These are phyloP conservation scores for Torulaspora franciscae DNA, from an alignment of 805 yeast species.

Conservation along the genomic window DNA sequence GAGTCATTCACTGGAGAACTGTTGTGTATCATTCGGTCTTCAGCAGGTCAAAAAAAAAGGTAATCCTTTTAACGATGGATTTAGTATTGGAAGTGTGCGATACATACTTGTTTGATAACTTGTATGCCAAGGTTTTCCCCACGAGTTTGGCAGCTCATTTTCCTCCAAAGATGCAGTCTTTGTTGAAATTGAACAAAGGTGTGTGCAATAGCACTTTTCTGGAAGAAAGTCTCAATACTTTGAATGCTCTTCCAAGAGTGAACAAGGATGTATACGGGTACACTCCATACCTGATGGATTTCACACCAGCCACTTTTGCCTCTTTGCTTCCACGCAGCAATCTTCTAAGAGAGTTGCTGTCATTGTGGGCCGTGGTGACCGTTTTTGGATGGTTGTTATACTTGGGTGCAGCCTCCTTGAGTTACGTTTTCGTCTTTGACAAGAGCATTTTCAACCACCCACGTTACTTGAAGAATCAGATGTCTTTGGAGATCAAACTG, in stretches of 20 bases:
- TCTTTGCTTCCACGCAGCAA: constrained; percentile 72
- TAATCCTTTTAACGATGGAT: constrained; percentile 56
- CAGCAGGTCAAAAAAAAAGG: neutral
- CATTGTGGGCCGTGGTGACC: constrained; percentile 64
- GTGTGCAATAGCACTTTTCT: constrained; percentile 26
- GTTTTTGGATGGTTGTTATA: constrained; percentile 86
- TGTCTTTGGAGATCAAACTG: constrained; percentile 72
- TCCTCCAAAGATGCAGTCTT: constrained; percentile 25
- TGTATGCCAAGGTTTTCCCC: constrained; percentile 69
- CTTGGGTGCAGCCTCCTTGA: constrained; percentile 65
- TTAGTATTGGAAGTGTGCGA: constrained; percentile 78
- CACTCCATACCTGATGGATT: constrained; percentile 54
- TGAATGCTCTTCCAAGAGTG: constrained; percentile 18
- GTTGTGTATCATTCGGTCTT: neutral
- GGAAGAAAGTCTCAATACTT: constrained; percentile 15
- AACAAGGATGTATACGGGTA: constrained; percentile 53
- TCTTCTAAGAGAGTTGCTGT: constrained; percentile 60
- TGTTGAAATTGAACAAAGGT: constrained; percentile 24
- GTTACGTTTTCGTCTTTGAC: constrained; percentile 78
- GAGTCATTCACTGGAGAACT: neutral
- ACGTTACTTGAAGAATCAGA: constrained; percentile 88
- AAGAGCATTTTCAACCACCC: constrained; percentile 92
- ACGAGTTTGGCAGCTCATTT: constrained; percentile 41
- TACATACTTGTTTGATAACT: constrained; percentile 64
- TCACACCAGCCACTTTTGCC: constrained; percentile 52